A percentile compares a stretch with the other conserved stretches of the same genome.
Conservation (phyloP, 169 alveolate genomes). For the Hepatocystis sp. region DNA sequence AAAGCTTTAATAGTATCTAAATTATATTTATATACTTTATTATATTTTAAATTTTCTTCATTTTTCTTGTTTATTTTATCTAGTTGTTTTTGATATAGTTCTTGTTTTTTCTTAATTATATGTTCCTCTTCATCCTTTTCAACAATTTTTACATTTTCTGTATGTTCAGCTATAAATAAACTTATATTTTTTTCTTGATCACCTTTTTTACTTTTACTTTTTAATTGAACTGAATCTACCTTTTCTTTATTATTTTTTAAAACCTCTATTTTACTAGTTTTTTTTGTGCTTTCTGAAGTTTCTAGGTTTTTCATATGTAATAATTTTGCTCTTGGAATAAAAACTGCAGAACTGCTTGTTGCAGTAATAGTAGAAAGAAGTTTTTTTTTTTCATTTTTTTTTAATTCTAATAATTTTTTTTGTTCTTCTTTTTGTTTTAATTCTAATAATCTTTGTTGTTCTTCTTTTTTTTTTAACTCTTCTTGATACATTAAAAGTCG, state of each 20-base stretch:
- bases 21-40: constrained; percentile 42
- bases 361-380: no score
- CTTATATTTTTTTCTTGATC: constrained; percentile 20
- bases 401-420: no score
- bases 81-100: constrained; percentile 41
- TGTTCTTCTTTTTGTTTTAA: no score
- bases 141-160: constrained; percentile 74
- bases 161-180: constrained; percentile 68
- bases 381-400: no score
- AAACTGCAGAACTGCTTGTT: constrained; percentile 44
- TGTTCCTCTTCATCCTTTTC: constrained; percentile 72
- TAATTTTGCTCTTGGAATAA: constrained; percentile 68
- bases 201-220: not conserved
- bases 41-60: constrained; percentile 69
- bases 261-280: not conserved
- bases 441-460: not conserved
- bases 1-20: constrained; percentile 19
- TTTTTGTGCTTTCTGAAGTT: constrained; percentile 12
- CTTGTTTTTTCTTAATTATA: constrained; percentile 51
- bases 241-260: not conserved
- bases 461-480: not conserved
- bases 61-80: constrained; percentile 56
- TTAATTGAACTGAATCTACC: not conserved
- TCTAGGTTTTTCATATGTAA: constrained; percentile 25
- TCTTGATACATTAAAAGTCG: not conserved